Base-by-base conservation (phyloP, 352 stramenopile genomes). In the Pythium vanterpoolii region DNA sequence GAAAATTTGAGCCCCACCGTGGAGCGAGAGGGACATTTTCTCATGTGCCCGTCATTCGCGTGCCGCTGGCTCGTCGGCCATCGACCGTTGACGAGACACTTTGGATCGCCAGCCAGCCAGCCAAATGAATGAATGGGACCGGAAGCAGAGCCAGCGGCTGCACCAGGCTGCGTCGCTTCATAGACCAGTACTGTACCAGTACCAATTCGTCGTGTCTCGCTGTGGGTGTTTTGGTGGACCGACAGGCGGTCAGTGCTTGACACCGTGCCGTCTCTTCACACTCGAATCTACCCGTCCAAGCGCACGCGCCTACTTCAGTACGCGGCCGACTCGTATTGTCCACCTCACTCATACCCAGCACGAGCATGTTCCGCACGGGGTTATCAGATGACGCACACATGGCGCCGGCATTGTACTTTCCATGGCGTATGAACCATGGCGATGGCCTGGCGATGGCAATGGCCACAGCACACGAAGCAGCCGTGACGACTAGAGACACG, bases 401-500 rank as follows among this genome's bases (percentile, higher is more conserved):
- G 19, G 31, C n/a, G 10, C 4, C 48, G 23, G 31, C 10, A 19
- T 7, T 33, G 48, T 56, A 56, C 31, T 56, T 56, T 56, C 48
- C 48, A 45, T 33, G 11, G 8, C 14, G 30, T 38, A 14, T 38
- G 11, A 38, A 14, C 33, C 11, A 14, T 33, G n/a, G 48, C 48
- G 10, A 45, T 43, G 51, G 38, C 36, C 27, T 58, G 36, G 24
- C 51, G 51, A 58, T 58, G 34, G 50, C 33, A 24, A 38, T 38
- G 11, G 33, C 2, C 5, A 38, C 24, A 21, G 47, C 16, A 27
- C 6, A 11, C 9, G 18, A 28, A 87, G 81, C 42, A 72, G 72
- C 27, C 87, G 86, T 57, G 69, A 69, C 8, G 87, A 74, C 68
- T 82, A 86, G 54, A 67, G 77, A 28, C 87, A 76, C 72, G 47